Evolutionary conservation across 257 asterid species (phyloP).

Genomic region (Lycium ferocissimum): DNA sequence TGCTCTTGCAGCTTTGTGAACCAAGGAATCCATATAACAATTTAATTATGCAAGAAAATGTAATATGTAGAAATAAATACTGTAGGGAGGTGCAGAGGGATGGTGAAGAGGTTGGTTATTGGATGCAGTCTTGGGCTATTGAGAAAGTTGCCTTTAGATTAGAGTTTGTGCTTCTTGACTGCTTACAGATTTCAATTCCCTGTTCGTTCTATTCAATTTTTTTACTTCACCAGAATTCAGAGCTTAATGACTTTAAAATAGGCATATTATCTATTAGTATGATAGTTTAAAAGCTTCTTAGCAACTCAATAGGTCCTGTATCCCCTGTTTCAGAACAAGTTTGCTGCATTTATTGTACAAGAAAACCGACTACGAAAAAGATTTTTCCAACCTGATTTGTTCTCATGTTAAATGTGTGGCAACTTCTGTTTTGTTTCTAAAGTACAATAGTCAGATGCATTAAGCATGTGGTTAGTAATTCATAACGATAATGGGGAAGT

Average conservation of each 20-base stretch:
- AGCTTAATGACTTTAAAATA: not conserved
- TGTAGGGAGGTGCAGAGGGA: not conserved
- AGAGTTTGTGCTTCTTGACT: not conserved
- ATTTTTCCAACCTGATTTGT: not conserved
- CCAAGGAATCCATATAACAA: not conserved
- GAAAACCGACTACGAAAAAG: not conserved
- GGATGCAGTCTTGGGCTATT: not conserved
- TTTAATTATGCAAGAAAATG: not conserved
- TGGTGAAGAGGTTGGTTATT: not conserved
- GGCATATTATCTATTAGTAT: not conserved
- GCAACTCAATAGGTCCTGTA: not conserved
- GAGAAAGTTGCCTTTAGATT: not conserved
- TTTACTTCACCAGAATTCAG: not conserved
- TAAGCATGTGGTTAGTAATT: not conserved
- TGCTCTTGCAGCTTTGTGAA: not conserved
- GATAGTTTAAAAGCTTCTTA: not conserved
- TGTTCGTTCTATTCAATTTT: not conserved
- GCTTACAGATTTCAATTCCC: not conserved
- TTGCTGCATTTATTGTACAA: not conserved
- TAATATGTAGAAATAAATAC: not conserved
- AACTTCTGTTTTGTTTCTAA: not conserved
- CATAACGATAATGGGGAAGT: not conserved
- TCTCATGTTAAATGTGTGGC: not conserved
- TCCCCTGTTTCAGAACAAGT: not conserved
- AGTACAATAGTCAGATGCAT: not conserved